Evolutionary conservation across 2,329 filamentous ascomycete genomes (phyloP), one percentile per base, ranked within the genome.

Genomic region (Rhynchosporium graminicola): DNA sequence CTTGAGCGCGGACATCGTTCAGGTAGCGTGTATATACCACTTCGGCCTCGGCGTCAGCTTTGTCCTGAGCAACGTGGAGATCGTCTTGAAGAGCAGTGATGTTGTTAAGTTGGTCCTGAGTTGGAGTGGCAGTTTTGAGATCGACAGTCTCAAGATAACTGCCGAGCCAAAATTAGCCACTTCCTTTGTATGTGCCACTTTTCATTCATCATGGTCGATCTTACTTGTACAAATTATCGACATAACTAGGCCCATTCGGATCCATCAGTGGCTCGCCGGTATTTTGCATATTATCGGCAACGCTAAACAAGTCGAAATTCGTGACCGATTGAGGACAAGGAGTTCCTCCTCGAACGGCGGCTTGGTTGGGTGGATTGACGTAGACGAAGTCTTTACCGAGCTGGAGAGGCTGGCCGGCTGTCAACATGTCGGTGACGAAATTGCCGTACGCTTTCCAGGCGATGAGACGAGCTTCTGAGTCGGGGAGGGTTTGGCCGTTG

Each of bases 91-190:
- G 51, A 28, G 42, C 33, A 4, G 59, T 54, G 29, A 54, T 63
- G 48, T 50, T 54, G 36, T 47, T 60, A 26, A 60, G 56, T 45
- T 63, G 61, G 13, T 52, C 57, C 5, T 50, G 29, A 6, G 61
- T 60, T 42, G 51, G 57, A 7, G 31, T 43, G 29, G 29, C 50
- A 12, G 61, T 63, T 36, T 45, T 51, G 29, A 63, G 51, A 45
- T 63, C 57, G 5, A 63, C 61, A 13, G 40, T 29, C 45, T 63
- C 56, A 13, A 63, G 51, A 55, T 63, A 63, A 4, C 57, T 63
- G 13, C 20, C 20, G 20, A 20, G 20, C 20, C 1, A 1, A 20
- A 20, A 20, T 20, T 20, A 20, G 20, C 20, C 20, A 20, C 20
- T 20, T 20, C 20, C 20, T 20, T 20, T 20, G 20, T 20, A 20